A percentile compares a stretch with the other conserved stretches of the same genome.
phyloP scores from a whole-genome alignment of 257 asterid species.

The Solanum appendiculatum region DNA sequence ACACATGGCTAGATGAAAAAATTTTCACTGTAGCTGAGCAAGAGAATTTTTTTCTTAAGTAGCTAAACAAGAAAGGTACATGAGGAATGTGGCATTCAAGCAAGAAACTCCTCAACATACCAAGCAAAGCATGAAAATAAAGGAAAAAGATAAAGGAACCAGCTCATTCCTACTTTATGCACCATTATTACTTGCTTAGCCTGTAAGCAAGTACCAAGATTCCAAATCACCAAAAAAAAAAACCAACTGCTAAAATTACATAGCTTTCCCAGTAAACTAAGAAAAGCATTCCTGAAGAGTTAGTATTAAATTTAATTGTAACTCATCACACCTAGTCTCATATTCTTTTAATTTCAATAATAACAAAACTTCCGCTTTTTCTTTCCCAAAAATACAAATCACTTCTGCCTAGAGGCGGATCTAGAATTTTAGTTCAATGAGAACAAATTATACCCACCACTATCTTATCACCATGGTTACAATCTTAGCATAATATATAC shows the following conservation, averaged over 20 bases:
- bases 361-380: background rate
- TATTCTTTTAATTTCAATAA: background rate
- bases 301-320: background rate
- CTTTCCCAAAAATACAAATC: background rate
- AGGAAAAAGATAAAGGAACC: slow-evolving; percentile 8
- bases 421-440: background rate
- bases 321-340: background rate
- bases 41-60: background rate
- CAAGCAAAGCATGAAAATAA: slow-evolving; percentile 17
- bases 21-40: slow-evolving; percentile 8
- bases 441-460: background rate
- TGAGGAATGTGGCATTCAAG: background rate
- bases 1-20: slow-evolving; percentile 11
- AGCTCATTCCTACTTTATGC: background rate
- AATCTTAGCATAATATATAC: background rate
- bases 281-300: background rate
- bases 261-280: slow-evolving; percentile 8
- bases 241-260: slow-evolving; percentile 3
- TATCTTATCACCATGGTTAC: background rate
- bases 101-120: slow-evolving; percentile 12
- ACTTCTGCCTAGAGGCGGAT: background rate
- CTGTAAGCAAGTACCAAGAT: slow-evolving; percentile 49
- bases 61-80: slow-evolving; percentile 3
- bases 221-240: slow-evolving; percentile 26
- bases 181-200: slow-evolving; percentile 38